These are phyloP conservation scores for Bryoerythrophyllum caledonicum DNA, from an alignment of 225 moss, liverwort and hornwort species.

Conservation along the genomic window DNA sequence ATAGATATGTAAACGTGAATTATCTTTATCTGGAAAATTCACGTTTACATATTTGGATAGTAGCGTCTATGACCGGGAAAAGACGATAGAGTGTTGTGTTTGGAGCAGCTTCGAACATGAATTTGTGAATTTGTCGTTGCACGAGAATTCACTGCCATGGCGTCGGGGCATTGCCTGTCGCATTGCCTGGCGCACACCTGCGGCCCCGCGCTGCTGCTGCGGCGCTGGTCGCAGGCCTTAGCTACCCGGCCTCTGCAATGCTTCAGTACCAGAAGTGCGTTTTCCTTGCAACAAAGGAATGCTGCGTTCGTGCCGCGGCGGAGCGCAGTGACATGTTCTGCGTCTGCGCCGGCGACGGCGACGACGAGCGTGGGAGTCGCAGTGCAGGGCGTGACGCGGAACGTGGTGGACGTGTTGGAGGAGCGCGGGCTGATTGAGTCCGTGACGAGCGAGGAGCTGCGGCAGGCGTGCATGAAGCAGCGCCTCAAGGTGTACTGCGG, in stretches of 20 bases:
- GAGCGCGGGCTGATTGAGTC: conserved; percentile 83
- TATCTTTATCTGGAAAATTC: too few relatives aligned
- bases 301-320: conserved; percentile 19
- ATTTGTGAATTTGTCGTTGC: neutral
- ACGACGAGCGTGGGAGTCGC: neutral
- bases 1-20: too few relatives aligned
- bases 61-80: conserved; percentile 23
- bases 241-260: conserved; percentile 12
- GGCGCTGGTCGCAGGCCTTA: conserved; percentile 34
- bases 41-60: too few relatives aligned
- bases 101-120: neutral
- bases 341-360: neutral
- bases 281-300: neutral
- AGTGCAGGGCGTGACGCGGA: conserved; percentile 32
- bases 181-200: conserved; percentile 33
- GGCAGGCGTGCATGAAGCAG: conserved; percentile 53
- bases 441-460: conserved; percentile 72
- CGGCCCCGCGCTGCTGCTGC: conserved; percentile 30
- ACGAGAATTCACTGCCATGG: conserved; percentile 18
- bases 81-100: neutral
- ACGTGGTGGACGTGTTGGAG: conserved; percentile 81
- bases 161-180: too few relatives aligned
- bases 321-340: conserved; percentile 23
- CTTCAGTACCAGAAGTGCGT: neutral
- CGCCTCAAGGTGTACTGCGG: conserved; percentile 90